Conservation (phyloP, 164 flowering plant genomes). For the Stephania cephalantha region DNA sequence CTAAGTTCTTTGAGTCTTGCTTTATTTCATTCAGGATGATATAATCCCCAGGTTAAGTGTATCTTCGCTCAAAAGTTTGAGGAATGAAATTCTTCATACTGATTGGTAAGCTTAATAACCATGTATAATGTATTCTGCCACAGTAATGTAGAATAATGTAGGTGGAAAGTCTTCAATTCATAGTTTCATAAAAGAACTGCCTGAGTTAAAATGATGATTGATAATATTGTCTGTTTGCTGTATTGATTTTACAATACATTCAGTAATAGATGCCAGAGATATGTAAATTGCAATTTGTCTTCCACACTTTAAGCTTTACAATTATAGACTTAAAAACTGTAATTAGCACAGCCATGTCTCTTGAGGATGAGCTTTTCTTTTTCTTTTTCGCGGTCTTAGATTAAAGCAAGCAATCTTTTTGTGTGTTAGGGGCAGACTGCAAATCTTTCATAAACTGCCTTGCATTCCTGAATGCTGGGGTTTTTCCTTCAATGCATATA, state of each 20-base stretch:
- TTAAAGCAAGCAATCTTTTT: too few relatives aligned
- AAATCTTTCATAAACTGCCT: too few relatives aligned
- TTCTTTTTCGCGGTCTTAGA: too few relatives aligned
- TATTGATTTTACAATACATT: background rate
- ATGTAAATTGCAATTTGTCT: background rate
- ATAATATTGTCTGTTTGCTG: background rate
- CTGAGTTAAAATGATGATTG: background rate
- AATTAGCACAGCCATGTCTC: too few relatives aligned
- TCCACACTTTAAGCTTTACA: background rate
- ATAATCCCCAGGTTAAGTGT: constrained; percentile 78
- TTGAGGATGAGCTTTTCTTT: too few relatives aligned
- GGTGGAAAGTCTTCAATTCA: background rate
- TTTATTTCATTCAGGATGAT: constrained; percentile 61
- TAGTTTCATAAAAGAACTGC: background rate
- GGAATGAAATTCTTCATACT: constrained; percentile 84
- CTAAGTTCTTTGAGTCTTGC: constrained; percentile 2
- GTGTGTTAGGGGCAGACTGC: too few relatives aligned
- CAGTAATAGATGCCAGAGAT: background rate
- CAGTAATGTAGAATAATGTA: background rate
- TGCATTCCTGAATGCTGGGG: too few relatives aligned
- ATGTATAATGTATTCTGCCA: background rate
- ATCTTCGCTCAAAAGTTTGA: constrained; percentile 66
- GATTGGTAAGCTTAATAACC: constrained; percentile 58
- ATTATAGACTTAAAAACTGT: too few relatives aligned
- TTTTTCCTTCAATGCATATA: too few relatives aligned